phyloP scores from a whole-genome alignment of 495 filamentous ascomycete genomes.

The Penicillium soppii region DNA sequence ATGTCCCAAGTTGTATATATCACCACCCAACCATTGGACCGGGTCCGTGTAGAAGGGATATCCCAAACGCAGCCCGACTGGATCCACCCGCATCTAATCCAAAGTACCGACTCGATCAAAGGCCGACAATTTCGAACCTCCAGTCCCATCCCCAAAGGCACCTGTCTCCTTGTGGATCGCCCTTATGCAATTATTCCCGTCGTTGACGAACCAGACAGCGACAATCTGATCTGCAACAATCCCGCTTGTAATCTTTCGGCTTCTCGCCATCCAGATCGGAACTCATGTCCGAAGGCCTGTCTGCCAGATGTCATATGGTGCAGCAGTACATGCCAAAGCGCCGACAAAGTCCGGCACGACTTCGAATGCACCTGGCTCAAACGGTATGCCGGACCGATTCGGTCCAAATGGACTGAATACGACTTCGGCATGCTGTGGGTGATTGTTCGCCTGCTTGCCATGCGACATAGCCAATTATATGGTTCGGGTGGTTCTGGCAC shows the following conservation, averaged over 20 bases:
- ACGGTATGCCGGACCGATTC: slow-evolving; percentile 25
- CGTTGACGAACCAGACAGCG: slow-evolving; percentile 27
- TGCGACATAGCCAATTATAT: slow-evolving; percentile 18
- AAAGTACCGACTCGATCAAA: slow-evolving; percentile 32
- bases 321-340: slow-evolving; percentile 19
- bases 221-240: slow-evolving; percentile 36
- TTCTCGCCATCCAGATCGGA: slow-evolving; percentile 7
- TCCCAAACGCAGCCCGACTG: slow-evolving; percentile 17
- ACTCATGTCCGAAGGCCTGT: slow-evolving; percentile 27
- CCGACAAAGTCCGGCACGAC: slow-evolving; percentile 27
- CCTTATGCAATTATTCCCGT: slow-evolving; percentile 38
- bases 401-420: slow-evolving; percentile 37
- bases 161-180: slow-evolving; percentile 32
- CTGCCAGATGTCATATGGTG: slow-evolving; percentile 37
- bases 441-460: slow-evolving; percentile 39
- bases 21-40: slow-evolving; percentile 12
- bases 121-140: slow-evolving; percentile 37
- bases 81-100: slow-evolving; percentile 36
- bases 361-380: slow-evolving; percentile 42
- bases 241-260: slow-evolving; percentile 28
- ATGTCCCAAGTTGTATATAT: slow-evolving; percentile 29
- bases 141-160: slow-evolving; percentile 24
- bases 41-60: slow-evolving; percentile 10
- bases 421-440: slow-evolving; percentile 43
- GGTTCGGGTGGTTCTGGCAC: background rate